Conservation (phyloP, 768 basidiomycete species). For the Termitomyces sp. region DNA sequence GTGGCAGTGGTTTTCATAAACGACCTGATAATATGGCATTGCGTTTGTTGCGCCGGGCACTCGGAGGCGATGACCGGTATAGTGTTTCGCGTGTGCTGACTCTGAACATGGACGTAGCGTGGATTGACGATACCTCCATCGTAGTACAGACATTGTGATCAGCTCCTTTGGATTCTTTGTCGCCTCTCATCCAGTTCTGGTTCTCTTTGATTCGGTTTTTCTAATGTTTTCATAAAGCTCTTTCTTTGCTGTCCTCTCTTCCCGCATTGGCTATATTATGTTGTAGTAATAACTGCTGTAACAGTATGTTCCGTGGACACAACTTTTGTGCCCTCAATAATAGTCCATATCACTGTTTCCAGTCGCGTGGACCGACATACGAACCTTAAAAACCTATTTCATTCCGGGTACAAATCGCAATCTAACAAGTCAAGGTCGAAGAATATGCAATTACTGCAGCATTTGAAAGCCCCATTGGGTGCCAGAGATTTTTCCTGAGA, state of each 20-base stretch:
- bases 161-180: neutral
- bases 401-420: neutral
- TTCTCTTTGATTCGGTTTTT: neutral
- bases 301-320: neutral
- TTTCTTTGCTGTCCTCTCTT: neutral
- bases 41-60: slow-evolving; percentile 45
- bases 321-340: neutral
- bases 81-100: slow-evolving; percentile 55
- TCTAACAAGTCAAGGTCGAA: too few relatives aligned
- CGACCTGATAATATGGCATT: slow-evolving; percentile 46
- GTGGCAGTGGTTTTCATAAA: neutral
- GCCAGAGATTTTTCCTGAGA: too few relatives aligned
- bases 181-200: neutral
- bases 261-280: neutral
- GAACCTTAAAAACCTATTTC: neutral
- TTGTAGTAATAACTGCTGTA: slow-evolving; percentile 5
- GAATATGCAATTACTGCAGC: too few relatives aligned
- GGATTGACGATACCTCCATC: slow-evolving; percentile 67
- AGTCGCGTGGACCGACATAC: neutral
- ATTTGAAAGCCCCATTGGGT: too few relatives aligned
- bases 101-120: slow-evolving; percentile 56
- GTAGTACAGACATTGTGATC: slow-evolving; percentile 53
- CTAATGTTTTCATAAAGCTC: neutral
- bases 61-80: slow-evolving; percentile 51
- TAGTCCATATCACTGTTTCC: neutral